A percentile compares a stretch with the other conserved stretches of the same genome.
phyloP scores from a whole-genome alignment of 495 filamentous ascomycete species.

The Daldinia grandis region DNA sequence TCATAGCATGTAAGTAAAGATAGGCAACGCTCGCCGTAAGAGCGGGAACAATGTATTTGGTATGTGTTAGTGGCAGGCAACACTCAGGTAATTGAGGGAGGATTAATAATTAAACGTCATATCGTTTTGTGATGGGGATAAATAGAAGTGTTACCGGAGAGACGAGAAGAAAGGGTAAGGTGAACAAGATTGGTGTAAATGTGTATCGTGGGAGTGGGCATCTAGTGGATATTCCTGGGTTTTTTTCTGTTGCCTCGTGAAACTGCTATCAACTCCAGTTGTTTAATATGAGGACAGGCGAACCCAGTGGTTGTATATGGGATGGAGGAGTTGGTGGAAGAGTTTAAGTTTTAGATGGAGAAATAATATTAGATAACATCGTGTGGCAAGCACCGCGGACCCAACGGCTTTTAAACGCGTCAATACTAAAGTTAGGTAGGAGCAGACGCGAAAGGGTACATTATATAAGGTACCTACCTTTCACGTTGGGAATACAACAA shows the following conservation, averaged over 20 bases:
- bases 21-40: background rate
- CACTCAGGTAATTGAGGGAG: background rate
- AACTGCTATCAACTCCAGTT: background rate
- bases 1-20: background rate
- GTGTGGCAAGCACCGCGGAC: background rate
- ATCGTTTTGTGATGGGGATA: background rate
- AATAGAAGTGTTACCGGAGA: background rate
- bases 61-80: background rate
- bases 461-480: background rate
- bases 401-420: background rate
- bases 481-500: no score
- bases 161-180: background rate
- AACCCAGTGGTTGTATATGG: background rate
- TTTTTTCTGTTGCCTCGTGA: background rate
- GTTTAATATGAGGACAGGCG: background rate
- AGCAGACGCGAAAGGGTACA: background rate
- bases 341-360: background rate
- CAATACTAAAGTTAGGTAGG: background rate
- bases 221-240: background rate
- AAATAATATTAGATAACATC: background rate
- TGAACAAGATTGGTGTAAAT: background rate
- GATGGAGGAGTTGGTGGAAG: background rate
- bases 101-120: background rate
- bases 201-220: background rate
- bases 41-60: background rate